phyloP scores from a whole-genome alignment of 1,284 basidiomycete species.

The Microbotryum intermedium region DNA sequence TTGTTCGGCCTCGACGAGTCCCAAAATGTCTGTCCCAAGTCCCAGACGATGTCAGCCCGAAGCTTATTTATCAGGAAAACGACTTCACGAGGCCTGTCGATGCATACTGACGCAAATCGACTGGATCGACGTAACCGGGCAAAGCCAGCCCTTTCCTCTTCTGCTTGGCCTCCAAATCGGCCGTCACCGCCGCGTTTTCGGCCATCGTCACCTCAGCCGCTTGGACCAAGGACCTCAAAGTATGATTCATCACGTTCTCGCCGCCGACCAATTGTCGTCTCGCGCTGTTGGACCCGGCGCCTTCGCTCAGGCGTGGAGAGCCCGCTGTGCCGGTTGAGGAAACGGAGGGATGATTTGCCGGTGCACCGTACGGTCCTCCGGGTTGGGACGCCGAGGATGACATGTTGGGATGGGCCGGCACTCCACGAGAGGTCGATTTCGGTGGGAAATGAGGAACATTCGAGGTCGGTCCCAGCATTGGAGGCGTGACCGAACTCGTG shows the following conservation, averaged over 20 bases:
- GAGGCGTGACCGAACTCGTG: too few species aligned
- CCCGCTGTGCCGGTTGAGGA: background rate
- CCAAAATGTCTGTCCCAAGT: constrained; percentile 14
- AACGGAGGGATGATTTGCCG: background rate
- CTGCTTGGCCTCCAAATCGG: background rate
- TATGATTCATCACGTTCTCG: background rate
- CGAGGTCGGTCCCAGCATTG: too few species aligned
- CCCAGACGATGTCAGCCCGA: background rate
- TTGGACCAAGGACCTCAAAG: background rate
- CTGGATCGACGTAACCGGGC: background rate
- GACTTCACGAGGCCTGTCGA: too few species aligned
- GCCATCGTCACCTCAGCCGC: background rate
- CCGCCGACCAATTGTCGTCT: background rate
- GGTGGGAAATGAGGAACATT: too few species aligned
- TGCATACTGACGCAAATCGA: constrained; percentile 1
- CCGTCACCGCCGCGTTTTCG: background rate
- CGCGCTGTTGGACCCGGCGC: background rate
- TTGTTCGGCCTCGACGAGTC: constrained; percentile 6
- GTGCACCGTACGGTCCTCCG: background rate
- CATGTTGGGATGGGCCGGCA: background rate
- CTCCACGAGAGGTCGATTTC: too few species aligned
- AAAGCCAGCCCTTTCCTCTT: background rate
- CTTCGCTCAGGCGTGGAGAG: background rate
- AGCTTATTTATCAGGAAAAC: too few species aligned
- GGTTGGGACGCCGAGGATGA: background rate